phyloP scores from a whole-genome alignment of 78 protist species.

The Speleostelium caveatum region DNA sequence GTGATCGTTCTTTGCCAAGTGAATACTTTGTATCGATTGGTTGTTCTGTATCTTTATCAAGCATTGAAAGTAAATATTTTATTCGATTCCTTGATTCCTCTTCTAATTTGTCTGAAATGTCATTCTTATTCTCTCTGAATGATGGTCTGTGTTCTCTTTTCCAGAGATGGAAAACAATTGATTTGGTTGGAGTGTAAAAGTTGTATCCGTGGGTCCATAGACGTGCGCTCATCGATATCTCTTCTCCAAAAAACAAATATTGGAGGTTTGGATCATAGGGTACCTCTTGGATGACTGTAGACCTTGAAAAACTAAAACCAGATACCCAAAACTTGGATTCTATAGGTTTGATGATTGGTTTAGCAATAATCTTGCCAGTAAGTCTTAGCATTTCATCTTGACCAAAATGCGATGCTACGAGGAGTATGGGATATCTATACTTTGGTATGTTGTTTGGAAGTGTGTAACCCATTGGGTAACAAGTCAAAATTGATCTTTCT shows the following conservation, averaged over 20 bases:
- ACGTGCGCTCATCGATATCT: constrained; percentile 72
- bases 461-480: constrained; percentile 81
- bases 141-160: constrained; percentile 65
- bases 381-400: constrained; percentile 63
- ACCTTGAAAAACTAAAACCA: constrained; percentile 72
- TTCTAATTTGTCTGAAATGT: not conserved
- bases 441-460: constrained; percentile 30
- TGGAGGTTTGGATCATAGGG: constrained; percentile 82
- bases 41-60: not conserved
- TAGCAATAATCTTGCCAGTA: constrained; percentile 24
- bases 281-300: constrained; percentile 30
- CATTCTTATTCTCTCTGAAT: constrained; percentile 62
- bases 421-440: constrained; percentile 25
- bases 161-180: constrained; percentile 78
- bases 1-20: constrained; percentile 28
- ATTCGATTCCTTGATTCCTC: not conserved
- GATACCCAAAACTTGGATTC: constrained; percentile 71
- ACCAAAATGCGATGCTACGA: constrained; percentile 26
- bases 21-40: constrained; percentile 6
- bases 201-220: constrained; percentile 74
- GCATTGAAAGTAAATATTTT: not conserved
- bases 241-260: constrained; percentile 83
- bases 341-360: not conserved
- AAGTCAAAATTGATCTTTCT: constrained; percentile 43
- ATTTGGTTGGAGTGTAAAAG: constrained; percentile 61